Percentiles rank a stretch among this genome's conserved stretches.
These are phyloP conservation scores for Aspergillus incahuasiensis DNA, from an alignment of 495 filamentous ascomycete species.

Conservation along the genomic window DNA sequence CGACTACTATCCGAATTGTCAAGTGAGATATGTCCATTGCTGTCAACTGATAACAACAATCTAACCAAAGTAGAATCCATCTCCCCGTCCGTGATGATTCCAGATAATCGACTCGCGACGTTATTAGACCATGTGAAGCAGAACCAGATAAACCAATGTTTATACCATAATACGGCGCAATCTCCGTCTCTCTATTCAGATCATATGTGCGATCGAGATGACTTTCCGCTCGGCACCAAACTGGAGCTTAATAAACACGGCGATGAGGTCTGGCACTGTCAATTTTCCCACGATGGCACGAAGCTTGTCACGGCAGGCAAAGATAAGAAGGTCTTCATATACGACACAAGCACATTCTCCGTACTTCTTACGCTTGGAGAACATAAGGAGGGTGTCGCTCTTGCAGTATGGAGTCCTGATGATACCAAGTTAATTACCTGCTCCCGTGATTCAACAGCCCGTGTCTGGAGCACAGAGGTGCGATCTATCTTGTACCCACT, in stretches of 20 bases:
- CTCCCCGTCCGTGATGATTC: slow-evolving; percentile 97
- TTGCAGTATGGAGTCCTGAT: slow-evolving; percentile 88
- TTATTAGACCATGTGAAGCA: slow-evolving; percentile 80
- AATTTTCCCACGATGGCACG: slow-evolving; percentile 85
- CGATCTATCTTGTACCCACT: slow-evolving; percentile 22
- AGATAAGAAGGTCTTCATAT: slow-evolving; percentile 73
- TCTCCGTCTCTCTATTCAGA: slow-evolving; percentile 85
- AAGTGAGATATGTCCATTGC: slow-evolving; percentile 47
- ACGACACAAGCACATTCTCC: slow-evolving; percentile 67
- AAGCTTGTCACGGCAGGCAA: slow-evolving; percentile 77
- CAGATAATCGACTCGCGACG: slow-evolving; percentile 81
- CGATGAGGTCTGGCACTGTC: slow-evolving; percentile 86
- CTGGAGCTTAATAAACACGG: slow-evolving; percentile 67
- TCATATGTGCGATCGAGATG: slow-evolving; percentile 72
- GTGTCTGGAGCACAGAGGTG: slow-evolving; percentile 76
- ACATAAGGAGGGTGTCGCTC: slow-evolving; percentile 63
- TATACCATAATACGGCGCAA: slow-evolving; percentile 80
- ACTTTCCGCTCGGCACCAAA: slow-evolving; percentile 68
- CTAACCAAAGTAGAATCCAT: slow-evolving; percentile 61
- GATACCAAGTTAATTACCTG: slow-evolving; percentile 80
- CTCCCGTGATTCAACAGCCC: slow-evolving; percentile 65
- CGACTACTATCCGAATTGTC: slow-evolving; percentile 76
- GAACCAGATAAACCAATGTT: slow-evolving; percentile 73
- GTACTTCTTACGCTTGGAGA: slow-evolving; percentile 59
- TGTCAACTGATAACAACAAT: neutral